Evolutionary conservation across 768 basidiomycete species (phyloP).

Genomic region (Trametes elegans): DNA sequence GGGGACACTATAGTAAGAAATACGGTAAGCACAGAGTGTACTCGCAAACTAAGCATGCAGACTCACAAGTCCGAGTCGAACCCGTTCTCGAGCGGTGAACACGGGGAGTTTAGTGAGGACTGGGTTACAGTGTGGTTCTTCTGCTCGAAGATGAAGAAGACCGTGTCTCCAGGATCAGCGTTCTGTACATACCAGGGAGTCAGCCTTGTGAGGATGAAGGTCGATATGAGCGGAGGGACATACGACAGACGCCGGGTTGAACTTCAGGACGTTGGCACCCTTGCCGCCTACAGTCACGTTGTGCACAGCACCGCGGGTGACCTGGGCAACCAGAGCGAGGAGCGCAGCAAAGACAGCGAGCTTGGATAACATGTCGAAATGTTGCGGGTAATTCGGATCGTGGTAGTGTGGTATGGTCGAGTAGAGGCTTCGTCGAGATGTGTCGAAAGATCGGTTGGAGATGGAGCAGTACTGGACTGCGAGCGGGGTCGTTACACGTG

Average conservation of each 20-base stretch:
- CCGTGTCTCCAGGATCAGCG: slow-evolving; percentile 44
- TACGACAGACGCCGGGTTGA: slow-evolving; percentile 37
- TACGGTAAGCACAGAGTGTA: not conserved
- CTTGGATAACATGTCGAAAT: slow-evolving; percentile 17
- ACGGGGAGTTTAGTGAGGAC: slow-evolving; percentile 51
- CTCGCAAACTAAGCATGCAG: too few relatives aligned
- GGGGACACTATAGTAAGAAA: slow-evolving; percentile 38
- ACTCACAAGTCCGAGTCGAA: slow-evolving; percentile 62
- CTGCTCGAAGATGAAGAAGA: slow-evolving; percentile 51
- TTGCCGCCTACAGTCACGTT: slow-evolving; percentile 51
- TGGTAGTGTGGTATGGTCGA: not conserved
- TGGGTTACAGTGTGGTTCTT: slow-evolving; percentile 61
- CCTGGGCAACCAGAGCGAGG: slow-evolving; percentile 33
- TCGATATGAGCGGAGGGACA: too few relatives aligned
- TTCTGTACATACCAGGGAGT: slow-evolving; percentile 30
- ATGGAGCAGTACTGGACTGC: not conserved
- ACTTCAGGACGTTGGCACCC: slow-evolving; percentile 39
- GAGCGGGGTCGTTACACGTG: not conserved
- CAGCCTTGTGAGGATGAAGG: not conserved
- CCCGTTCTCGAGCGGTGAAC: slow-evolving; percentile 38
- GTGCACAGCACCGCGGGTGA: slow-evolving; percentile 36
- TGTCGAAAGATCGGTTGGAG: not conserved
- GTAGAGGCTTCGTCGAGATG: not conserved
- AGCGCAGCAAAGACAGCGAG: slow-evolving; percentile 22
- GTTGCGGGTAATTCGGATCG: slow-evolving; percentile 4